Evolutionary conservation across 1,139 yeast genomes (phyloP).

Genomic region (Saccharomyces hybrid): DNA sequence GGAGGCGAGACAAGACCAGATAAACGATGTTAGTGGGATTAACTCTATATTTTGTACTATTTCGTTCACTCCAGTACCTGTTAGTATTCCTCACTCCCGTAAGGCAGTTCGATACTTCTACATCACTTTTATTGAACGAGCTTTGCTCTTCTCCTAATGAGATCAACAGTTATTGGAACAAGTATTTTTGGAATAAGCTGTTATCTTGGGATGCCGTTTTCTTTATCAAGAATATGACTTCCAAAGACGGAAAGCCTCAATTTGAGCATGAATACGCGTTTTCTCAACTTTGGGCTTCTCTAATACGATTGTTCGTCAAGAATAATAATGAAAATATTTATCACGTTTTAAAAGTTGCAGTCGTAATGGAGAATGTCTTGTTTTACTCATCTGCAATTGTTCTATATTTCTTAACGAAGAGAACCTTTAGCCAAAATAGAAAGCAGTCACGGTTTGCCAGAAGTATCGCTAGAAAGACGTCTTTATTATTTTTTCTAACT

Average conservation of each 20-base stretch:
- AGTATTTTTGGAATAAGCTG: conserved; percentile 39
- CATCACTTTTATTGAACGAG: conserved; percentile 30
- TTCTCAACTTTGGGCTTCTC: conserved; percentile 66
- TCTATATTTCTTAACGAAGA: conserved; percentile 43
- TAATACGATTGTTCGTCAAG: conserved; percentile 32
- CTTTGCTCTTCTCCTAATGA: conserved; percentile 1
- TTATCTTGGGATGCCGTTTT: conserved; percentile 84
- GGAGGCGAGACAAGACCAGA: neutral
- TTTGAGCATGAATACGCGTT: conserved; percentile 91
- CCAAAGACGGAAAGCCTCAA: conserved; percentile 39
- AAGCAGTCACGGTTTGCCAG: conserved; percentile 5
- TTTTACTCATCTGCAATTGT: conserved; percentile 46
- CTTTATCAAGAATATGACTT: conserved; percentile 45
- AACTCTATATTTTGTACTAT: conserved; percentile 26
- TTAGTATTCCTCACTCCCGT: conserved; percentile 36
- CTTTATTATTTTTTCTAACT: conserved; percentile 48
- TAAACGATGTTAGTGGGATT: neutral
- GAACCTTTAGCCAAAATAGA: conserved; percentile 29
- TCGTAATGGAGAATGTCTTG: conserved; percentile 43
- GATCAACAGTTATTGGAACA: conserved; percentile 13
- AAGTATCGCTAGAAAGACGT: conserved; percentile 24
- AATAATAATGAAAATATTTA: conserved; percentile 33
- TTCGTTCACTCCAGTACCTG: conserved; percentile 35
- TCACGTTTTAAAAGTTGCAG: conserved; percentile 36
- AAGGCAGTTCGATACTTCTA: conserved; percentile 44